Base-by-base conservation (phyloP, 2,329 filamentous ascomycete species). In the Alternaria novae-zelandiae region DNA sequence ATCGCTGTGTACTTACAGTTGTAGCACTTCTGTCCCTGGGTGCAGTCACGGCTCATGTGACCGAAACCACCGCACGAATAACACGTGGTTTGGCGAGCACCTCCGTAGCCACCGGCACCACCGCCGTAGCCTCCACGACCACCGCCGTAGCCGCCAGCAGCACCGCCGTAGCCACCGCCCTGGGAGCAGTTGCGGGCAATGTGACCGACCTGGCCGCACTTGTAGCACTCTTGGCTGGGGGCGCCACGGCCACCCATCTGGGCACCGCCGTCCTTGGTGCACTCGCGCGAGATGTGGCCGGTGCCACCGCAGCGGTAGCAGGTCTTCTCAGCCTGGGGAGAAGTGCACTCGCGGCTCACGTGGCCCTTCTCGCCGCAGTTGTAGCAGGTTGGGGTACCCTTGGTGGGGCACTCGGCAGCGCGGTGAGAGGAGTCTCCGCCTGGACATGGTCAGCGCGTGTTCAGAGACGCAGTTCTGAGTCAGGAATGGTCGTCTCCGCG, bases 21-120 rank as follows among this genome's bases (percentile, higher is more conserved):
- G 90, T 98, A 99, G 91, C 96, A 99, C 88, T 98, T 98, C 87
- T 96, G 95, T 78, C 96, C 96, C 83, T 98, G 96, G 76, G 95
- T 96, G 85, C 96, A 99, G 84, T 98, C 96, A 87, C 94, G 91
- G 80, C 92, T 94, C 91, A 97, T 95, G 86, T 99, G 96, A 78
- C 95, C 95, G 80, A 93, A 94, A 71, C 96, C 96, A 75, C 96
- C 96, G 85, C 96, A 98, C 47, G 94, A 97, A 88, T 97, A 99
- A 90, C 96, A 98, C 74, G 94, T 97, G 59, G 78, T 79, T 72
- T 78, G 76, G 61, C 79, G 78, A 45, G 75, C 73, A 67, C 86
- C 82, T 57, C 79, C 77, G 65, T 74, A 79, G 58, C 78, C 83
- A 71, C 84, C 84, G 71, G 83, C 82, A 51, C 50, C 61, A 9